Percentiles rank a stretch among this genome's conserved stretches.
phyloP scores from a whole-genome alignment of 2,329 filamentous ascomycete species.

The Xenoacremonium recifei region DNA sequence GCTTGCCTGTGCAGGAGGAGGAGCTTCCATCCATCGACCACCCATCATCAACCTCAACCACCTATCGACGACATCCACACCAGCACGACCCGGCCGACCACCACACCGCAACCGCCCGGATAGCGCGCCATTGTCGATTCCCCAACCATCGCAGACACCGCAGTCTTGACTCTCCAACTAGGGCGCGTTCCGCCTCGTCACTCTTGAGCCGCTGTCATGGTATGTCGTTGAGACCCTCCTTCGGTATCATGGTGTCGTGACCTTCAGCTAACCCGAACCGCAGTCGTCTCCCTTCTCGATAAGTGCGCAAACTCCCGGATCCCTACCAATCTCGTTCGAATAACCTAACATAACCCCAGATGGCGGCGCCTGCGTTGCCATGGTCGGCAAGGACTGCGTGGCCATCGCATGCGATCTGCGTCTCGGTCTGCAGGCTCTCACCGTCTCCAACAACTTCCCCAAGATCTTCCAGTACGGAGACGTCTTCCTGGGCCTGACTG shows the following conservation, averaged over 20 bases:
- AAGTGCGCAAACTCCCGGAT: conserved; percentile 60
- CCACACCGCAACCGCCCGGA: no score
- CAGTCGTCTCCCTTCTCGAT: conserved; percentile 93
- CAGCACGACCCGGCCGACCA: no score
- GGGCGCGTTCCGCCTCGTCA: neutral
- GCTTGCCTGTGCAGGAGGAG: neutral
- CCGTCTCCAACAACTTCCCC: conserved; percentile 99
- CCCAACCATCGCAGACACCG: no score
- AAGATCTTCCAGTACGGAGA: conserved; percentile 98
- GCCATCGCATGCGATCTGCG: conserved; percentile 99
- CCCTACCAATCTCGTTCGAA: conserved; percentile 6
- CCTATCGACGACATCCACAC: conserved; percentile 13
- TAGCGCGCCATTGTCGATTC: no score
- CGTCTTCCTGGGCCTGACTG: conserved; percentile 92
- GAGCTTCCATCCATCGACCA: conserved; percentile 9
- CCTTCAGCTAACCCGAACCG: conserved; percentile 22
- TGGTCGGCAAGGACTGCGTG: conserved; percentile 99
- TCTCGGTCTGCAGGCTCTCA: conserved; percentile 92
- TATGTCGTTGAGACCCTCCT: conserved; percentile 13
- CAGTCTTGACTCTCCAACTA: neutral
- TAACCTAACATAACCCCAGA: conserved; percentile 42
- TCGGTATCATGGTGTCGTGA: neutral
- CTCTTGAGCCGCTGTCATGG: conserved; percentile 26
- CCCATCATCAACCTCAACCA: conserved; percentile 15
- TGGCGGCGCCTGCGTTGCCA: conserved; percentile 94